A percentile compares a stretch with the other conserved stretches of the same genome.
Evolutionary conservation across 2,329 filamentous ascomycete species (phyloP).

Genomic region (Huntiella decipiens): DNA sequence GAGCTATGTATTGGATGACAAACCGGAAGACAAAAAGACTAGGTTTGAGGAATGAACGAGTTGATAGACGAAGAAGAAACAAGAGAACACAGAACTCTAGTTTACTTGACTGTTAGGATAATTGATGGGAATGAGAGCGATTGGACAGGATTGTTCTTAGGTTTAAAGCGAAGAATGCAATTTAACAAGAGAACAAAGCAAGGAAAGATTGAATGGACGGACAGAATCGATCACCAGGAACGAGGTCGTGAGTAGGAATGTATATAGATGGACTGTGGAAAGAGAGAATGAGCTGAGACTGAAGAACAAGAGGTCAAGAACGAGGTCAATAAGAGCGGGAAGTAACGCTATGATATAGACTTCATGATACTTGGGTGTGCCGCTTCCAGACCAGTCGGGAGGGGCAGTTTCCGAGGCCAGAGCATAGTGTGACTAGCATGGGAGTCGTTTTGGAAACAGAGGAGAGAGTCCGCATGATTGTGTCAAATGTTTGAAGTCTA

Average conservation of each 20-base stretch:
- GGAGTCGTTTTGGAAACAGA: too few relatives aligned
- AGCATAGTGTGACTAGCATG: too few relatives aligned
- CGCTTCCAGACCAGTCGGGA: too few relatives aligned
- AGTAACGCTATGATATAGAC: background rate
- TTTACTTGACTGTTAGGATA: slow-evolving; percentile 3
- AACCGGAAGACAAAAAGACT: slow-evolving; percentile 1
- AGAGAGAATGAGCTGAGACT: slow-evolving; percentile 9
- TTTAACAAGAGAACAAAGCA: slow-evolving; percentile 8
- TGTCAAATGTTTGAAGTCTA: slow-evolving; percentile 1
- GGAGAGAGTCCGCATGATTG: background rate
- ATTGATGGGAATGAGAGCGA: background rate
- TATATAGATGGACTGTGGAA: slow-evolving; percentile 1
- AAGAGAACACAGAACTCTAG: slow-evolving; percentile 11
- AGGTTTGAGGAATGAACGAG: slow-evolving; percentile 4
- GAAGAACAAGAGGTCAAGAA: slow-evolving; percentile 4
- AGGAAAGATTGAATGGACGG: slow-evolving; percentile 8
- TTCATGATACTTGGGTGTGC: too few relatives aligned
- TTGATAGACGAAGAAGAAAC: slow-evolving; percentile 1
- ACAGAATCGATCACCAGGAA: slow-evolving; percentile 10
- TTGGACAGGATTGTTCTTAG: slow-evolving; percentile 1
- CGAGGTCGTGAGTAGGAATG: slow-evolving; percentile 10
- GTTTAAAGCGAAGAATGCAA: slow-evolving; percentile 3
- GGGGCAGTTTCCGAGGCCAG: too few relatives aligned
- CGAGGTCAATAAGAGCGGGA: background rate
- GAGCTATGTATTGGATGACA: slow-evolving; percentile 10